Evolutionary conservation across 2,329 filamentous ascomycete species (phyloP).

Genomic region (Sporothrix schenckii): DNA sequence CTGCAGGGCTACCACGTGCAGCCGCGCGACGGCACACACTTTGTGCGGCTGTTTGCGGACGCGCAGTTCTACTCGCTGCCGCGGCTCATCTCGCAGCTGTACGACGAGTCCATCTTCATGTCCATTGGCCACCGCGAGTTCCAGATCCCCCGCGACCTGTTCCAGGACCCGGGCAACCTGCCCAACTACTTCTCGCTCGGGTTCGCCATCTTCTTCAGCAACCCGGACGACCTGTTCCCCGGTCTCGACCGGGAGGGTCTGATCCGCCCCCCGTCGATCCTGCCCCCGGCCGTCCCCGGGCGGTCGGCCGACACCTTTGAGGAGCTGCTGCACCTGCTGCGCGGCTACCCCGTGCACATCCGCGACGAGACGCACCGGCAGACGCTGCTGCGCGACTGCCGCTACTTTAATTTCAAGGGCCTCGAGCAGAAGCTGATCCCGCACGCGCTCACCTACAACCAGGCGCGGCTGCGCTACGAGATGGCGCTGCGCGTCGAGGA

Average conservation of each 20-base stretch:
- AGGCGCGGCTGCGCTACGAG: constrained; percentile 67
- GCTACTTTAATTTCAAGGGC: constrained; percentile 91
- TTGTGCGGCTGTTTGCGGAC: constrained; percentile 90
- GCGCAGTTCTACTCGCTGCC: constrained; percentile 88
- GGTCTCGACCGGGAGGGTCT: constrained; percentile 78
- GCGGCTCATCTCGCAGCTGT: constrained; percentile 84
- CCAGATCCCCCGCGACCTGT: constrained; percentile 85
- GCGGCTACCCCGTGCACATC: constrained; percentile 81
- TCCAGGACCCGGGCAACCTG: constrained; percentile 82
- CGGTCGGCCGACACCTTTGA: constrained; percentile 82
- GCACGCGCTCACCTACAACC: constrained; percentile 75
- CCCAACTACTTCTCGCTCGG: constrained; percentile 95
- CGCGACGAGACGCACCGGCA: constrained; percentile 74
- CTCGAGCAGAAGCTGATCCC: constrained; percentile 85
- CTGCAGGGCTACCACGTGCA: constrained; percentile 88
- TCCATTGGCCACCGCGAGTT: constrained; percentile 86
- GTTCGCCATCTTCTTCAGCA: constrained; percentile 84
- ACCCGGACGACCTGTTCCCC: constrained; percentile 78
- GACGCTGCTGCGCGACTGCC: constrained; percentile 79
- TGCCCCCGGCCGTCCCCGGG: constrained; percentile 78
- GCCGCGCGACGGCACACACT: constrained; percentile 80
- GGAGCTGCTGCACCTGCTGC: constrained; percentile 77
- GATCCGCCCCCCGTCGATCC: constrained; percentile 82
- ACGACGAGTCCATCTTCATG: constrained; percentile 89
- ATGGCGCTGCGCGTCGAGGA: constrained; percentile 82